phyloP scores from a whole-genome alignment of 2,329 filamentous ascomycete genomes.

The Sclerotinia borealis region DNA sequence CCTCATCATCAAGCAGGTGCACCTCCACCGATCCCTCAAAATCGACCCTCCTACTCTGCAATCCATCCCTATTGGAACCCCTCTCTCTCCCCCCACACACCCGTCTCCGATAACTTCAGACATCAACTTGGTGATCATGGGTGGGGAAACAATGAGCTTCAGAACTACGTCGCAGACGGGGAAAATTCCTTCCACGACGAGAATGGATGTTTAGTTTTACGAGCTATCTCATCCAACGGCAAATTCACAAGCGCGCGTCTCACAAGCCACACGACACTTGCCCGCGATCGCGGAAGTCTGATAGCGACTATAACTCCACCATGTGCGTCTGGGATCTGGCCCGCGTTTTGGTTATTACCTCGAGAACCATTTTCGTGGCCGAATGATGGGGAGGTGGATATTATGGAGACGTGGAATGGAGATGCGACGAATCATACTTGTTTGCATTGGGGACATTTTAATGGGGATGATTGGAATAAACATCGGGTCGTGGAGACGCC shows the following conservation, averaged over 20 bases:
- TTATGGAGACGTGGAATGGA: constrained; percentile 57
- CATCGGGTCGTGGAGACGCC: constrained; percentile 49
- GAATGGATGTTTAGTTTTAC: constrained; percentile 46
- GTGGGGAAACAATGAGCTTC: constrained; percentile 56
- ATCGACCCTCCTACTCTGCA: constrained; percentile 10
- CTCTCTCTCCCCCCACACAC: constrained; percentile 40
- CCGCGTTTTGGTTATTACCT: constrained; percentile 56
- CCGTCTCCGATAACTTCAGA: constrained; percentile 48
- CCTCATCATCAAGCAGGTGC: neutral
- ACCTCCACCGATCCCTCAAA: constrained; percentile 11
- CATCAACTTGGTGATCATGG: constrained; percentile 50
- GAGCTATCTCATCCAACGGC: constrained; percentile 41
- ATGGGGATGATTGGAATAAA: constrained; percentile 48
- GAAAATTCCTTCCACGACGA: constrained; percentile 50
- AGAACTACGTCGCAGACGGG: constrained; percentile 47
- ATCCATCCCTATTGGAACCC: constrained; percentile 45
- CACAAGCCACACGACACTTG: constrained; percentile 46
- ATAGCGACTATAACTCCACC: constrained; percentile 46
- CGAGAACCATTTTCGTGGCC: constrained; percentile 54
- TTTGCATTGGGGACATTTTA: constrained; percentile 53
- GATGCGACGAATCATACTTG: constrained; percentile 50
- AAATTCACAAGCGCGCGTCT: constrained; percentile 51
- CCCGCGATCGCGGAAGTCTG: constrained; percentile 45
- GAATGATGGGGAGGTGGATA: constrained; percentile 53
- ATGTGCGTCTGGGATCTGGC: constrained; percentile 52